These are phyloP conservation scores for Phytophthora sojae DNA, from an alignment of 352 stramenopile genomes.

Conservation along the genomic window DNA sequence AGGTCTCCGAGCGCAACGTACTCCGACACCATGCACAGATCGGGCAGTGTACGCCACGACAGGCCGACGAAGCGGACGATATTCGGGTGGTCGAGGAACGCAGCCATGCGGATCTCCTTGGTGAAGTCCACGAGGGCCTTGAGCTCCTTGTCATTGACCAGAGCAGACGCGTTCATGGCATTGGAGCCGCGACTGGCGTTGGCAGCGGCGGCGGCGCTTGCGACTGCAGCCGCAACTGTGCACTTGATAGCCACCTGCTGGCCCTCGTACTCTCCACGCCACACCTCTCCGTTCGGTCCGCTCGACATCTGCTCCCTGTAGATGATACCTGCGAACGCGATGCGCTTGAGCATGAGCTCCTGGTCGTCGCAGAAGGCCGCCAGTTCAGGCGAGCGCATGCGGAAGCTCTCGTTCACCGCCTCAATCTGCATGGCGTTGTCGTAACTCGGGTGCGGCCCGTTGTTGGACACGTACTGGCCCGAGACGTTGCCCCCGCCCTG, in stretches of 20 bases:
- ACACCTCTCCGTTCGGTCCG: constrained; percentile 60
- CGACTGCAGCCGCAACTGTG: constrained; percentile 27
- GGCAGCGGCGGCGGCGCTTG: constrained; percentile 12
- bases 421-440: constrained; percentile 40
- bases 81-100: constrained; percentile 57
- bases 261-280: constrained; percentile 57
- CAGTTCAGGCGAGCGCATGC: constrained; percentile 35
- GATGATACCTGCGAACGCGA: constrained; percentile 40
- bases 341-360: constrained; percentile 49
- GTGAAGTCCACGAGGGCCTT: constrained; percentile 50
- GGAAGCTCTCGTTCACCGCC: constrained; percentile 44
- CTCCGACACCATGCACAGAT: constrained; percentile 61
- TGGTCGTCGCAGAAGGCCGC: constrained; percentile 47
- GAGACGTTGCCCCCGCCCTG: constrained; percentile 10
- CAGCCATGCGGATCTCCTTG: constrained; percentile 56
- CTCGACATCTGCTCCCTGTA: constrained; percentile 39
- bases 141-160: constrained; percentile 37
- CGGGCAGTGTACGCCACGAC: constrained; percentile 52
- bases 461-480: constrained; percentile 31
- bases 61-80: constrained; percentile 62
- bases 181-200: constrained; percentile 18
- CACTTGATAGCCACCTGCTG: constrained; percentile 67
- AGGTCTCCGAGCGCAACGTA: constrained; percentile 50
- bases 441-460: constrained; percentile 27
- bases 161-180: constrained; percentile 20